These are phyloP conservation scores for Cadophora malorum DNA, from an alignment of 2,329 filamentous ascomycete genomes.

Conservation along the genomic window DNA sequence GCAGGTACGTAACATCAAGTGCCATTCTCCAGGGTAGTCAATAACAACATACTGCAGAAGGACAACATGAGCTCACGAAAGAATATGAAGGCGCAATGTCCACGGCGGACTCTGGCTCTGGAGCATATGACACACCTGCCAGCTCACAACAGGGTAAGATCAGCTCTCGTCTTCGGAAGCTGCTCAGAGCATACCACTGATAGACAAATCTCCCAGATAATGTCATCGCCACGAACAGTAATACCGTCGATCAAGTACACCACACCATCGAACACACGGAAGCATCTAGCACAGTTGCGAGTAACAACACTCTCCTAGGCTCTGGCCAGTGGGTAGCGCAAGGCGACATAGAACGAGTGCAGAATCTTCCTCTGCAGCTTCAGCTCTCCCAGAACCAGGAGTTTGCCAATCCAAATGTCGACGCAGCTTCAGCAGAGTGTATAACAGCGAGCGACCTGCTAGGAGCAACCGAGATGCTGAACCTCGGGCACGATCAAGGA, in stretches of 20 bases:
- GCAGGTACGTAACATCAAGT: not conserved
- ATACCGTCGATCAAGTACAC: not conserved
- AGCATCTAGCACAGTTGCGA: not conserved
- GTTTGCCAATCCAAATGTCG: not conserved
- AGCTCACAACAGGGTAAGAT: too few species aligned
- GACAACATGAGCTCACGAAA: too few species aligned
- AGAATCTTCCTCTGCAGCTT: not conserved
- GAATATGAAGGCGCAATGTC: too few species aligned
- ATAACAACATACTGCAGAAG: too few species aligned
- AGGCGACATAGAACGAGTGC: not conserved
- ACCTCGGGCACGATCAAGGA: too few species aligned
- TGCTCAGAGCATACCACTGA: not conserved
- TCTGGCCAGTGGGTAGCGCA: not conserved
- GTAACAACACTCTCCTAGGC: not conserved
- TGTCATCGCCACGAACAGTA: not conserved
- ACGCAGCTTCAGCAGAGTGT: not conserved
- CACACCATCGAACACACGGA: not conserved
- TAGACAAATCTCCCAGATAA: not conserved
- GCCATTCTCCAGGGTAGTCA: too few species aligned
- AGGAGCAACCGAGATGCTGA: not conserved
- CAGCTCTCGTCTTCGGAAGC: not conserved
- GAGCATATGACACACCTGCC: too few species aligned
- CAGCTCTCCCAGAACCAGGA: not conserved
- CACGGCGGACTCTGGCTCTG: too few species aligned
- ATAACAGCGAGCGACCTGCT: not conserved